phyloP scores from a whole-genome alignment of 768 basidiomycete species.

The Cubamyces lactineus region DNA sequence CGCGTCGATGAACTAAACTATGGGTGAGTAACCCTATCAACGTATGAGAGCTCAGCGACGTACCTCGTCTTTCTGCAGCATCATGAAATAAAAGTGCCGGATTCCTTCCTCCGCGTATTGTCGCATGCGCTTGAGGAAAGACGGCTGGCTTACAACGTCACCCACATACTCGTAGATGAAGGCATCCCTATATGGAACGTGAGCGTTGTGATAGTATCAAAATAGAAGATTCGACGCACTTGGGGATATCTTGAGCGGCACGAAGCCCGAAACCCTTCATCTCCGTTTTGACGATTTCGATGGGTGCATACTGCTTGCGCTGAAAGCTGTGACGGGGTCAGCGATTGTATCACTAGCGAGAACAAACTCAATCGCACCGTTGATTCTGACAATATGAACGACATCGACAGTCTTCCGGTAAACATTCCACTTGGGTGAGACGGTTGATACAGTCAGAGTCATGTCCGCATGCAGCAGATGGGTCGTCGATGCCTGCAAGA shows the following conservation, averaged over 20 bases:
- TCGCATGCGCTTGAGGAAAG: conserved; percentile 93
- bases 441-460: conserved; percentile 96
- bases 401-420: conserved; percentile 88
- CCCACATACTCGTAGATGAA: conserved; percentile 99
- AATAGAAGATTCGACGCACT: conserved; percentile 48
- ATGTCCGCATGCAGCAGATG: conserved; percentile 77
- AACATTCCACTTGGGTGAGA: conserved; percentile 95
- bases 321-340: conserved; percentile 67
- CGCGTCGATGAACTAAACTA: conserved; percentile 84
- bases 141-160: conserved; percentile 86
- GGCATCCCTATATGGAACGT: conserved; percentile 57
- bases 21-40: neutral
- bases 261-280: conserved; percentile 95
- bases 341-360: neutral
- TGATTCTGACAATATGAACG: conserved; percentile 86
- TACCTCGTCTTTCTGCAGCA: conserved; percentile 97
- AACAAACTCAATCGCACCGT: conserved; percentile 55
- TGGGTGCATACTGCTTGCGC: conserved; percentile 77
- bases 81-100: conserved; percentile 99
- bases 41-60: conserved; percentile 21
- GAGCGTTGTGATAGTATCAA: neutral
- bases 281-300: conserved; percentile 91
- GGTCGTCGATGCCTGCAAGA: conserved; percentile 56
- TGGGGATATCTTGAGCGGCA: conserved; percentile 65
- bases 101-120: conserved; percentile 93